Evolutionary conservation across 2,329 filamentous ascomycete genomes (phyloP).

Genomic region (Cordyceps militaris): DNA sequence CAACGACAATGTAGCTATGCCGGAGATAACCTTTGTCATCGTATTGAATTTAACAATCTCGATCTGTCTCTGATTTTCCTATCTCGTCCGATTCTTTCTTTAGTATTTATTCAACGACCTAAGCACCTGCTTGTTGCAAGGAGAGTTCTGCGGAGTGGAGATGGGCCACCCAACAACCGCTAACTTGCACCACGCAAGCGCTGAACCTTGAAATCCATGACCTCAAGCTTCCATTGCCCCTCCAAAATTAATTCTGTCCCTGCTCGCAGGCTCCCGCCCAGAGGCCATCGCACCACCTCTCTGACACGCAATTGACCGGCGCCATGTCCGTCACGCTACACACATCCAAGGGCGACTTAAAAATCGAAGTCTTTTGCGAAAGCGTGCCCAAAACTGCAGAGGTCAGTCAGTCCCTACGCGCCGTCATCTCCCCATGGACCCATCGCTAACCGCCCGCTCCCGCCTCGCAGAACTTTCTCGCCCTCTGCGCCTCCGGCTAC

Average conservation of each 20-base stretch:
- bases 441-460: conserved; percentile 9
- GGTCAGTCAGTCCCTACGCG: conserved; percentile 32
- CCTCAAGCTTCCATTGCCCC: not conserved
- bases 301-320: not conserved
- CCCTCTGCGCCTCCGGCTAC: conserved; percentile 72
- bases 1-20: too few relatives aligned
- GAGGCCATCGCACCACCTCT: not conserved
- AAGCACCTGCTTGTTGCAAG: too few relatives aligned
- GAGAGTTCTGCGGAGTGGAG: not conserved
- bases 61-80: too few relatives aligned
- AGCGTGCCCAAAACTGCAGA: conserved; percentile 88
- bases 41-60: too few relatives aligned
- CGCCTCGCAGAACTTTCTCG: conserved; percentile 67
- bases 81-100: too few relatives aligned
- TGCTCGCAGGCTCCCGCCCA: not conserved
- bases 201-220: not conserved
- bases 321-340: conserved; percentile 67
- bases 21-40: too few relatives aligned
- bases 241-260: not conserved
- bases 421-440: not conserved
- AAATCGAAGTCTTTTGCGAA: conserved; percentile 94
- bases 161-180: not conserved
- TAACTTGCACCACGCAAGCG: not conserved
- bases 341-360: conserved; percentile 83
- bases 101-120: too few relatives aligned